Conservation (phyloP, 306 rosid genomes). For the Acacia acuminata region DNA sequence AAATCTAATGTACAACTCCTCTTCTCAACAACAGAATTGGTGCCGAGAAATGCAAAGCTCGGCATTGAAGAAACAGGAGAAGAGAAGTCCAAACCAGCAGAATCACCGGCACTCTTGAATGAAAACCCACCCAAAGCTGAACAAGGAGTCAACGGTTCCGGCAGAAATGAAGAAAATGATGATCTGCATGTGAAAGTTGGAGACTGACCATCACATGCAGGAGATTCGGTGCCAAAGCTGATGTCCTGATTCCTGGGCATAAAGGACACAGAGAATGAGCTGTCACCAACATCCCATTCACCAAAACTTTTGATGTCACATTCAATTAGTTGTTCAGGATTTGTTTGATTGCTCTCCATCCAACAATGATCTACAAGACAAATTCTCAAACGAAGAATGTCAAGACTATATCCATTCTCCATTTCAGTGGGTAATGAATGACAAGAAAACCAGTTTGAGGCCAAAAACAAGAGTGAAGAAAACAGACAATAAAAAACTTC, state of each 20-base stretch:
- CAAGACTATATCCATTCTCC: neutral
- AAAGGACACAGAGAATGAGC: conserved; percentile 63
- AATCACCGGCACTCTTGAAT: conserved; percentile 47
- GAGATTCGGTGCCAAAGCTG: conserved; percentile 73
- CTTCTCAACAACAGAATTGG: conserved; percentile 50
- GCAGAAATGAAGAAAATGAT: conserved; percentile 66
- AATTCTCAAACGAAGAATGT: conserved; percentile 16
- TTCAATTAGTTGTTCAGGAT: conserved; percentile 42
- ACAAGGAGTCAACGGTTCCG: conserved; percentile 62
- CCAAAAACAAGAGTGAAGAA: neutral
- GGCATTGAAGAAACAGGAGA: conserved; percentile 67
- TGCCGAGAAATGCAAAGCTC: conserved; percentile 81
- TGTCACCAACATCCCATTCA: conserved; percentile 46
- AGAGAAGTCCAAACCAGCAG: conserved; percentile 45
- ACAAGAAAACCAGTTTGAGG: neutral
- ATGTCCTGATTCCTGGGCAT: conserved; percentile 79
- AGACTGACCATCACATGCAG: conserved; percentile 58
- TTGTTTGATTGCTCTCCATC: conserved; percentile 54
- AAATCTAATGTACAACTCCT: conserved; percentile 51
- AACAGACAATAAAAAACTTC: neutral
- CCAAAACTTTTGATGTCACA: conserved; percentile 32
- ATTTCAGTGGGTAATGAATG: conserved; percentile 7
- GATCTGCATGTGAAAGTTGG: conserved; percentile 79
- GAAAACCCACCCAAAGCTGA: conserved; percentile 64
- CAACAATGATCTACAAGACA: conserved; percentile 69